Conservation (phyloP, 108 stramenopile genomes). For the Asterionellopsis glacialis region DNA sequence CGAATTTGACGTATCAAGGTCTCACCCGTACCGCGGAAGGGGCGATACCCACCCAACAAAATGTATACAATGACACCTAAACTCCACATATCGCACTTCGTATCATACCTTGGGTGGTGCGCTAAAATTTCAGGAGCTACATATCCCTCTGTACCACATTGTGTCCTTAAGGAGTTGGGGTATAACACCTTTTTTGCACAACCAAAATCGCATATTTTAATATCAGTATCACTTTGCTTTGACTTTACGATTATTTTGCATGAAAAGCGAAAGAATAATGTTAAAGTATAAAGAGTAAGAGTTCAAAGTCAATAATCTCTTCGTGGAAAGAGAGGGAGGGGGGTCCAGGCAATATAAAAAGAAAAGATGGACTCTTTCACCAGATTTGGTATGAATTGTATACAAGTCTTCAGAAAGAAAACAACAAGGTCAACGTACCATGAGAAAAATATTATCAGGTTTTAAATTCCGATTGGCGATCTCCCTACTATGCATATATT, state of each 20-base stretch:
- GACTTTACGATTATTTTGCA: constrained; percentile 1
- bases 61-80: constrained; percentile 95
- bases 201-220: constrained; percentile 97
- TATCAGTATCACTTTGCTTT: constrained; percentile 75
- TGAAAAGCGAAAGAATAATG: no score
- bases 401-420: no score
- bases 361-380: no score
- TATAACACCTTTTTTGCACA: constrained; percentile 78
- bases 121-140: constrained; percentile 81
- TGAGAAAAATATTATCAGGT: constrained; percentile 79
- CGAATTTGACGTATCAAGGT: constrained; percentile 74
- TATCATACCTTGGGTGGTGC: constrained; percentile 60
- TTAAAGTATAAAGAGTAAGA: no score
- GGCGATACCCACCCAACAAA: constrained; percentile 87
- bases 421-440: not conserved
- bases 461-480: constrained; percentile 87
- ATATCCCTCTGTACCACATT: constrained; percentile 88
- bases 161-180: constrained; percentile 66
- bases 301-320: no score
- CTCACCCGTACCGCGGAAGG: constrained; percentile 64
- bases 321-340: no score
- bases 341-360: no score
- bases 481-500: constrained; percentile 71
- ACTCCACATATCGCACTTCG: constrained; percentile 93
- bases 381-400: no score